phyloP scores from a whole-genome alignment of 768 basidiomycete species.

The Panellus pusillus region DNA sequence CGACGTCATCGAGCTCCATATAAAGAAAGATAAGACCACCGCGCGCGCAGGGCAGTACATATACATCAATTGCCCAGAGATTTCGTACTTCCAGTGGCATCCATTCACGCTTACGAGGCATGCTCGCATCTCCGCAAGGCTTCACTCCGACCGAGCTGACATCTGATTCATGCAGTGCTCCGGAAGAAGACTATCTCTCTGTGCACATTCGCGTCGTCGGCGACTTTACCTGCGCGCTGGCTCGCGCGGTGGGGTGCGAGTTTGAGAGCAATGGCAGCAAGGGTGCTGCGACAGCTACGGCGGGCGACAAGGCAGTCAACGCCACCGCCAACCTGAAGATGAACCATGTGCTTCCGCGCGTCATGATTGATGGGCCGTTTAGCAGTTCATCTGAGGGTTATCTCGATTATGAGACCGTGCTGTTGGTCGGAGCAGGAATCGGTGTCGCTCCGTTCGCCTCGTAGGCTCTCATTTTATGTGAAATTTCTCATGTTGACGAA shows the following conservation, averaged over 20 bases:
- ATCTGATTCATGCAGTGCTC: slow-evolving; percentile 53
- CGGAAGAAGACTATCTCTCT: slow-evolving; percentile 93
- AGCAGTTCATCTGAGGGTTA: slow-evolving; percentile 92
- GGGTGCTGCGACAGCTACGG: slow-evolving; percentile 33
- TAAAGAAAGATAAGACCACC: slow-evolving; percentile 92
- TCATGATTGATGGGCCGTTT: slow-evolving; percentile 97
- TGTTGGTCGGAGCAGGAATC: slow-evolving; percentile 93
- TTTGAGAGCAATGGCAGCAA: slow-evolving; percentile 46
- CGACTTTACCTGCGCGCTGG: slow-evolving; percentile 84
- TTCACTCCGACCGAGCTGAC: background rate
- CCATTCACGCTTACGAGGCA: slow-evolving; percentile 92
- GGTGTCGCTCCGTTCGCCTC: slow-evolving; percentile 96
- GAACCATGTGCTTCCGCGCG: slow-evolving; percentile 76
- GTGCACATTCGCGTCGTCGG: slow-evolving; percentile 93
- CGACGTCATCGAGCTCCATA: slow-evolving; percentile 92
- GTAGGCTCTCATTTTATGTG: slow-evolving; percentile 49
- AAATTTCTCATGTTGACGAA: background rate
- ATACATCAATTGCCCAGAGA: slow-evolving; percentile 86
- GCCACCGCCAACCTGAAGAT: slow-evolving; percentile 57
- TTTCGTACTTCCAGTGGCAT: slow-evolving; percentile 97
- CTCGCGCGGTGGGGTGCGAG: slow-evolving; percentile 82
- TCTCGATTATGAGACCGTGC: slow-evolving; percentile 82
- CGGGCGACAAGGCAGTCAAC: slow-evolving; percentile 62
- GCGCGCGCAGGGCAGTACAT: slow-evolving; percentile 91
- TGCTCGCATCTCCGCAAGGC: background rate